Evolutionary conservation across 2,329 filamentous ascomycete species (phyloP).

Genomic region (Claviceps digitariae): DNA sequence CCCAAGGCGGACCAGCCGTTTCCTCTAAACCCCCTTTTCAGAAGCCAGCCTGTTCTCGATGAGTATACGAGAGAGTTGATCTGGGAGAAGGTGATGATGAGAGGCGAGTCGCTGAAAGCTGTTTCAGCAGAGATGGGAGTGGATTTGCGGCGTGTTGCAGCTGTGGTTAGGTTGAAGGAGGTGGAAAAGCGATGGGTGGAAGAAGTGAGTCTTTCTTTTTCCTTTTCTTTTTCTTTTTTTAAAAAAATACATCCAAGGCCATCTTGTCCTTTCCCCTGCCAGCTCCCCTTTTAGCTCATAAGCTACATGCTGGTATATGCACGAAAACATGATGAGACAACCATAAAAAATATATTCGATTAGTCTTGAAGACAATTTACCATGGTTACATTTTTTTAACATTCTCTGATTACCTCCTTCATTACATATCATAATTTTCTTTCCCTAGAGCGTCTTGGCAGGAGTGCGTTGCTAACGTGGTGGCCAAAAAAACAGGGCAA

Average conservation of each 20-base stretch:
- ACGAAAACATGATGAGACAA: conserved; percentile 37
- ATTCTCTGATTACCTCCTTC: no score
- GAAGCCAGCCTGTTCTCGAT: conserved; percentile 58
- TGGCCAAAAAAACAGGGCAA: no score
- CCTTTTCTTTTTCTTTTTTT: background rate
- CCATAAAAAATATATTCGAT: conserved; percentile 70
- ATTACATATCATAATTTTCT: no score
- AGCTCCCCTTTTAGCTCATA: background rate
- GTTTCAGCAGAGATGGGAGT: conserved; percentile 67
- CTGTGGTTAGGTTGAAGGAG: conserved; percentile 73
- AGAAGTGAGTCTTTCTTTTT: conserved; percentile 46
- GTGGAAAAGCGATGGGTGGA: conserved; percentile 66
- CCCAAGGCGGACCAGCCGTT: conserved; percentile 44
- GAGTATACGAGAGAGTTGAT: conserved; percentile 62
- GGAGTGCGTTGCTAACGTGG: background rate
- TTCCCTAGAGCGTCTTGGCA: no score
- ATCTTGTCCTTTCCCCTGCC: background rate
- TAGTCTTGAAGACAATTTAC: conserved; percentile 96
- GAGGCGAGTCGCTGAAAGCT: conserved; percentile 56
- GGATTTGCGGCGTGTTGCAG: conserved; percentile 72
- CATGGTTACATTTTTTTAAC: conserved; percentile 52
- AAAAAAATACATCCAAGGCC: background rate
- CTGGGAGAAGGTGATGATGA: conserved; percentile 51
- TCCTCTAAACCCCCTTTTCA: conserved; percentile 58
- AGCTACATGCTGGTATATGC: background rate